These are phyloP conservation scores for Plasmodium sp. DNA, from an alignment of 169 alveolate genomes.

Conservation along the genomic window DNA sequence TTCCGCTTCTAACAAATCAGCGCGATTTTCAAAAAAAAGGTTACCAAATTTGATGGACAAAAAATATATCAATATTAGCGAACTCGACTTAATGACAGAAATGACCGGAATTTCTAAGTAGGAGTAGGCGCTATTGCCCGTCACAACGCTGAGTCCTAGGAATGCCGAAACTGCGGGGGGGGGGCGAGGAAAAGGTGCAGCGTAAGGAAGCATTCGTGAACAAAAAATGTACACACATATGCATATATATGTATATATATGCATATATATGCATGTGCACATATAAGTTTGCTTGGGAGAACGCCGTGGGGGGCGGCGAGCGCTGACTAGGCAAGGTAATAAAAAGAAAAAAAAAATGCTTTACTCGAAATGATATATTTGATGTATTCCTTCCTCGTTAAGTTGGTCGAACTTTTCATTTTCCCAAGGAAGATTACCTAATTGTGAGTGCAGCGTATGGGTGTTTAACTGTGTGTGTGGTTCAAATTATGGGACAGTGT, in stretches of 20 bases:
- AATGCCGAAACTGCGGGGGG: constrained; percentile 18
- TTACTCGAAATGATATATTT: constrained; percentile 63
- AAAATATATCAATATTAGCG: constrained; percentile 36
- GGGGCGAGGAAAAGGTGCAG: background rate
- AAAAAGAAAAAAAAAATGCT: background rate
- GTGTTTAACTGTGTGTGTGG: background rate
- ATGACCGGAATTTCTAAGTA: constrained; percentile 41
- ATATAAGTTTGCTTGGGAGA: background rate
- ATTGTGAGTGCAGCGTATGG: background rate
- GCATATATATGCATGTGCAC: background rate
- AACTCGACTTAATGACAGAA: constrained; percentile 53
- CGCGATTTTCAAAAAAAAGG: background rate
- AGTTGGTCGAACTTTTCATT: constrained; percentile 51
- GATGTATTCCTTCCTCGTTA: constrained; percentile 50
- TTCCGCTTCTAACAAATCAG: background rate
- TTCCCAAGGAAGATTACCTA: constrained; percentile 37
- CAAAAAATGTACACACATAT: background rate
- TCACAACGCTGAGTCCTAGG: constrained; percentile 16
- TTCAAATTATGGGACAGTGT: background rate
- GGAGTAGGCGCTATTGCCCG: constrained; percentile 47
- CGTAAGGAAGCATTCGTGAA: background rate
- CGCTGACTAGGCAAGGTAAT: background rate
- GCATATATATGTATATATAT: background rate
- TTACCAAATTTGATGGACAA: constrained; percentile 43
- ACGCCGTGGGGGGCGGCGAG: background rate